These are phyloP conservation scores for Chalciporus piperatus DNA, from an alignment of 768 basidiomycete species.

Conservation along the genomic window DNA sequence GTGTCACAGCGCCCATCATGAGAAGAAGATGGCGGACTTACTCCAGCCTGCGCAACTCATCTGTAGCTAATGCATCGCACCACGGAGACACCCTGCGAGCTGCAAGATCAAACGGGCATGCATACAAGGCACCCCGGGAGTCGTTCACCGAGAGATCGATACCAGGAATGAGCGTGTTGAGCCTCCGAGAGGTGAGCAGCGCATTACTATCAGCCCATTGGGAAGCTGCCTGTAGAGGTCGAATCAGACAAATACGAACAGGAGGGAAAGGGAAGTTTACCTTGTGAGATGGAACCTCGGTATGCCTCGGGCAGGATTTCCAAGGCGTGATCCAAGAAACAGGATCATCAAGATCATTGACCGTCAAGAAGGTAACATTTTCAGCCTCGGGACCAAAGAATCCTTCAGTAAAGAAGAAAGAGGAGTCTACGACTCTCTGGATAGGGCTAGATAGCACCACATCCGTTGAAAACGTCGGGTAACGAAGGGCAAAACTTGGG, in stretches of 20 bases:
- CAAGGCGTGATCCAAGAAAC: conserved; percentile 42
- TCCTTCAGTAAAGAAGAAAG: conserved; percentile 40
- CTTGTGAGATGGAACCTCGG: background rate
- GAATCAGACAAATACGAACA: background rate
- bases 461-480: conserved; percentile 21
- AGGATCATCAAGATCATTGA: conserved; percentile 34
- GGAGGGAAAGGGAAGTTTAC: background rate
- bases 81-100: conserved; percentile 37
- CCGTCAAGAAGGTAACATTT: conserved; percentile 27
- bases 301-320: conserved; percentile 34
- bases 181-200: conserved; percentile 33
- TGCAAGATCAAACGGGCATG: conserved; percentile 42
- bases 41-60: conserved; percentile 37
- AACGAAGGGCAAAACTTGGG: conserved; percentile 20
- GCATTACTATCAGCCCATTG: conserved; percentile 36
- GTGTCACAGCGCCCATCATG: background rate
- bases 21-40: conserved; percentile 15
- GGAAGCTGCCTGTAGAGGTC: conserved; percentile 13
- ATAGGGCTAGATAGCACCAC: conserved; percentile 12
- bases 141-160: conserved; percentile 33
- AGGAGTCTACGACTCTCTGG: conserved; percentile 36
- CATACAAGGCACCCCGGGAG: conserved; percentile 40
- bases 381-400: conserved; percentile 35
- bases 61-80: conserved; percentile 36
- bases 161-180: conserved; percentile 34